Percentiles rank a stretch among this genome's conserved stretches.
Evolutionary conservation across 139 green algal genomes (phyloP).

Genomic region (Limnomonas spitsbergensis): DNA sequence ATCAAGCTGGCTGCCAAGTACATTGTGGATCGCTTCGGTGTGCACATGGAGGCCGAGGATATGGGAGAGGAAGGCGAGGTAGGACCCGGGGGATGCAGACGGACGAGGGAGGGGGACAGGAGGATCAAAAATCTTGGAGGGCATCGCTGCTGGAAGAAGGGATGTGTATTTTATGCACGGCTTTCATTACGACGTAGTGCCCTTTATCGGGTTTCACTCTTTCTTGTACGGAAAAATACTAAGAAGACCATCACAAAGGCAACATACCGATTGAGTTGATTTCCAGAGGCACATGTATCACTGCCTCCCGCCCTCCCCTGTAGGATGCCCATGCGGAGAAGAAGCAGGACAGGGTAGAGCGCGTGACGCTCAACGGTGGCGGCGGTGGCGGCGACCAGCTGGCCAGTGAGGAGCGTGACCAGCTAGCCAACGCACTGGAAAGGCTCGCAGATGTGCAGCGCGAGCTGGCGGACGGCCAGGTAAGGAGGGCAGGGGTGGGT

Average conservation of each 20-base stretch:
- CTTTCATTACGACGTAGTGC: too few species aligned
- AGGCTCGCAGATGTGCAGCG: constrained; percentile 65
- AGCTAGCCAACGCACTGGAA: constrained; percentile 60
- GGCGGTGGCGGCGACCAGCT: neutral
- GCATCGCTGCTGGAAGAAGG: neutral
- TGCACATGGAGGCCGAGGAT: constrained; percentile 31
- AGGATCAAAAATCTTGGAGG: too few species aligned
- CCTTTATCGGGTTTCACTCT: too few species aligned
- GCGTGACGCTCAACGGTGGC: neutral
- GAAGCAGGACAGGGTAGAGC: neutral
- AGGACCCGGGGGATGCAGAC: neutral
- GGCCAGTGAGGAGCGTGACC: constrained; percentile 42
- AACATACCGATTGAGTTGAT: too few species aligned
- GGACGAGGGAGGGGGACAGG: neutral
- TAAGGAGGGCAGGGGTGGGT: too few species aligned
- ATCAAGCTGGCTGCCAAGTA: constrained; percentile 40
- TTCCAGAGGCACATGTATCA: too few species aligned
- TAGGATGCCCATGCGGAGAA: neutral
- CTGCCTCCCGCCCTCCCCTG: neutral
- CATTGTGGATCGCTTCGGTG: constrained; percentile 53
- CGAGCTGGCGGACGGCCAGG: constrained; percentile 61
- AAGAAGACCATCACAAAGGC: too few species aligned
- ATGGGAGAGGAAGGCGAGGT: constrained; percentile 11
- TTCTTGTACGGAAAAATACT: too few species aligned
- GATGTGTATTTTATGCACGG: neutral